A percentile compares a stretch with the other conserved stretches of the same genome.
Evolutionary conservation across 495 filamentous ascomycete species (phyloP).

Genomic region (Hypoxylon perforatum): DNA sequence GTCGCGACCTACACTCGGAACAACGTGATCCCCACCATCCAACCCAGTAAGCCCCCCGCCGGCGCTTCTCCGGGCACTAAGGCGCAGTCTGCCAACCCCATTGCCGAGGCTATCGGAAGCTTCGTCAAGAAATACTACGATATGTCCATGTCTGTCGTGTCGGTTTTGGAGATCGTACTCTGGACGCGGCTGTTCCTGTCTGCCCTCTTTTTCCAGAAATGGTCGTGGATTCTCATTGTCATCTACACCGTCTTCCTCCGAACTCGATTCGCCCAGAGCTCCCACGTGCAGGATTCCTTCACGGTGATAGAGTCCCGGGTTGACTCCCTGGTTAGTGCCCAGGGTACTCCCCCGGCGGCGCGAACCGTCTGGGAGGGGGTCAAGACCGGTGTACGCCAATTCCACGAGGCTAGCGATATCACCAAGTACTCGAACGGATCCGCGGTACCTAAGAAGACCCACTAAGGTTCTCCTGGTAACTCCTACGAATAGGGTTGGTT

Average conservation of each 20-base stretch:
- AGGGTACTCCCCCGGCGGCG: slow-evolving; percentile 85
- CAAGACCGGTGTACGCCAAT: slow-evolving; percentile 78
- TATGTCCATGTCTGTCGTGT: slow-evolving; percentile 83
- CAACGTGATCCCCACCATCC: slow-evolving; percentile 74
- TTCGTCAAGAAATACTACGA: slow-evolving; percentile 99
- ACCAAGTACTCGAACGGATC: slow-evolving; percentile 71
- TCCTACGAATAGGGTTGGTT: slow-evolving; percentile 8
- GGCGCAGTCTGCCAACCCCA: slow-evolving; percentile 70
- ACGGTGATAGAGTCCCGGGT: slow-evolving; percentile 75
- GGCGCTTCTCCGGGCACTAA: slow-evolving; percentile 70
- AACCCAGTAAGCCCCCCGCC: slow-evolving; percentile 58
- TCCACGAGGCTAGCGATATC: slow-evolving; percentile 81
- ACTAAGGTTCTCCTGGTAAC: slow-evolving; percentile 40
- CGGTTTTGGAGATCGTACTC: slow-evolving; percentile 78
- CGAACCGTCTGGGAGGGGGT: slow-evolving; percentile 84
- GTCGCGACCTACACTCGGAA: slow-evolving; percentile 84
- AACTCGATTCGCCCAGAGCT: slow-evolving; percentile 88
- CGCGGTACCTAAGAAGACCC: slow-evolving; percentile 64
- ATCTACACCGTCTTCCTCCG: slow-evolving; percentile 94
- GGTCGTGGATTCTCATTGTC: slow-evolving; percentile 86
- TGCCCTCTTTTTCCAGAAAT: slow-evolving; percentile 84
- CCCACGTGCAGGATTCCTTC: slow-evolving; percentile 86
- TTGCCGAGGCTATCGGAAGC: slow-evolving; percentile 82
- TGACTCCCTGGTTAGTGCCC: slow-evolving; percentile 84
- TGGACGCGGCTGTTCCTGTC: slow-evolving; percentile 84